A percentile compares a stretch with the other conserved stretches of the same genome.
These are phyloP conservation scores for Aspergillus kassunensis DNA, from an alignment of 495 filamentous ascomycete species.

Conservation along the genomic window DNA sequence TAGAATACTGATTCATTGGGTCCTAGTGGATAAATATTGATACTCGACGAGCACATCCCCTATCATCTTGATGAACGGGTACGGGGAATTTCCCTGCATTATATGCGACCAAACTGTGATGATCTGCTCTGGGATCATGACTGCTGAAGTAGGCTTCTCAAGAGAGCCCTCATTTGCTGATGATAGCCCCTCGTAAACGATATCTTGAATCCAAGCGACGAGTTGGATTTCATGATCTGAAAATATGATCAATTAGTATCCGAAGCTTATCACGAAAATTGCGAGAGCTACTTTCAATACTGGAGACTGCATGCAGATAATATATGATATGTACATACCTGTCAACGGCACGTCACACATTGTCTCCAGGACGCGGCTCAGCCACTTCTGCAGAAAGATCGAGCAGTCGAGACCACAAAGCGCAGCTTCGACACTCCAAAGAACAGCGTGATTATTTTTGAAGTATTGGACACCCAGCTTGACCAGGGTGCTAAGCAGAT, in stretches of 20 bases:
- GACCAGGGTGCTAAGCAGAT: constrained; percentile 53
- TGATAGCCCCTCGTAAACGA: constrained; percentile 3
- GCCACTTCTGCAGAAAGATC: constrained; percentile 48
- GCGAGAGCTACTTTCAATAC: no score
- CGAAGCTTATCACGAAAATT: no score
- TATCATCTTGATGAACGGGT: constrained; percentile 10
- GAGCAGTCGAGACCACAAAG: constrained; percentile 58
- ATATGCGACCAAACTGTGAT: constrained; percentile 9
- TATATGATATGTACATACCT: constrained; percentile 4
- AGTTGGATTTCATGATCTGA: constrained; percentile 3
- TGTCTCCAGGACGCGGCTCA: constrained; percentile 2
- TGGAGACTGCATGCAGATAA: no score
- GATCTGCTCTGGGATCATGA: constrained; percentile 1
- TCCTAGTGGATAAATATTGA: neutral
- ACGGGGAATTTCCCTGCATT: constrained; percentile 14
- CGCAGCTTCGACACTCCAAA: constrained; percentile 61
- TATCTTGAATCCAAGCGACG: constrained; percentile 3
- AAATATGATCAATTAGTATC: neutral
- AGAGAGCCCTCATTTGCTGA: neutral
- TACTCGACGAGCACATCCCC: constrained; percentile 5
- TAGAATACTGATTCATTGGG: no score
- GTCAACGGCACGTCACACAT: neutral
- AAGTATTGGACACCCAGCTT: constrained; percentile 58
- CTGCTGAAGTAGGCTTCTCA: neutral
- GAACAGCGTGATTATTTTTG: constrained; percentile 53